Evolutionary conservation across 805 yeast genomes (phyloP).

Genomic region (Hanseniaspora singularis): DNA sequence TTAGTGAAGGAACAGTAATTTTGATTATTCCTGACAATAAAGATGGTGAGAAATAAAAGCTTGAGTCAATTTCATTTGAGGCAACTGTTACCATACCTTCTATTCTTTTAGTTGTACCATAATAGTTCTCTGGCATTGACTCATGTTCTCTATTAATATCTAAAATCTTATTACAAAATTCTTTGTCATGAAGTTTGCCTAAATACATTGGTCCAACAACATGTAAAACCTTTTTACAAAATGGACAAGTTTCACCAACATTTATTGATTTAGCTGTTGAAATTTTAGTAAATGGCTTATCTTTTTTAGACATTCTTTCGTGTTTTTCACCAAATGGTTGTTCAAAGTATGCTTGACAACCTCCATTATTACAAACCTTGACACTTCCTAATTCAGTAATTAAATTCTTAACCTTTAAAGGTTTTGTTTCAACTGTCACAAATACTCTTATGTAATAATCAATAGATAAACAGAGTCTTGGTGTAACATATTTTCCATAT

Average conservation of each 20-base stretch:
- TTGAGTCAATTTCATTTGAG: constrained; percentile 51
- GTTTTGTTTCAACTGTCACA: constrained; percentile 63
- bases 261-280: constrained; percentile 57
- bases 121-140: constrained; percentile 34
- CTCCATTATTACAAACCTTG: constrained; percentile 57
- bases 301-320: constrained; percentile 32
- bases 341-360: constrained; percentile 61
- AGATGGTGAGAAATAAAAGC: constrained; percentile 77
- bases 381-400: constrained; percentile 66
- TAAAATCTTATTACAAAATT: constrained; percentile 54
- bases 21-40: constrained; percentile 62
- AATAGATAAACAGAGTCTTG: constrained; percentile 70
- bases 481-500: constrained; percentile 77
- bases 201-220: constrained; percentile 97
- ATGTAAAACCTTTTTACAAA: constrained; percentile 60
- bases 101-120: constrained; percentile 72
- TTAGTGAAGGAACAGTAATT: constrained; percentile 72
- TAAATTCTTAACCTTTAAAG: constrained; percentile 68
- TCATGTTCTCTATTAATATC: constrained; percentile 38
- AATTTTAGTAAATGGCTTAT: constrained; percentile 35
- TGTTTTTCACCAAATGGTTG: constrained; percentile 65
- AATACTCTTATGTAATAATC: constrained; percentile 88
- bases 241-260: constrained; percentile 48
- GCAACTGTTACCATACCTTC: constrained; percentile 90
- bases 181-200: constrained; percentile 58